Evolutionary conservation across 2,329 filamentous ascomycete species (phyloP).

Genomic region (Fusarium camptoceras): DNA sequence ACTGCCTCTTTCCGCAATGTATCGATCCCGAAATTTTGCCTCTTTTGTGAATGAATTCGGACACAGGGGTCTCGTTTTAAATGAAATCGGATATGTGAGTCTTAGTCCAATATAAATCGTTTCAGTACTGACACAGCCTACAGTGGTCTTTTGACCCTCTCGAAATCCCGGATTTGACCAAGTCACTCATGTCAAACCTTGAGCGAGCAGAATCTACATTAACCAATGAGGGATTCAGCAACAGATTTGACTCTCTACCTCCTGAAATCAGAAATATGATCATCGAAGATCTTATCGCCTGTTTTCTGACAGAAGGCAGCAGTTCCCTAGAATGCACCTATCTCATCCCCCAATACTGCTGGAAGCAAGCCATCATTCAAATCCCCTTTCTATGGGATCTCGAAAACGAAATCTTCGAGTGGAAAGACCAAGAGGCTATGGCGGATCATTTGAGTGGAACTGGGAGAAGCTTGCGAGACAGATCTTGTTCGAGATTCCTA

Average conservation of each 20-base stretch:
- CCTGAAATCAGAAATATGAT: neutral
- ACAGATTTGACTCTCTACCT: neutral
- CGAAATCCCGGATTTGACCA: neutral
- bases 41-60: too few species aligned
- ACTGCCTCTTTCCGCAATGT: neutral
- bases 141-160: neutral
- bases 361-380: neutral
- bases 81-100: too few species aligned
- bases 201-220: neutral
- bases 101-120: neutral
- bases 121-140: neutral
- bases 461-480: neutral
- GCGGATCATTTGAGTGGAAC: neutral
- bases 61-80: too few species aligned
- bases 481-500: neutral
- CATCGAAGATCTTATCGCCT: neutral
- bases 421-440: neutral
- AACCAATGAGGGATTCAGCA: neutral
- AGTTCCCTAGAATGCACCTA: neutral
- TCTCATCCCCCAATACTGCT: neutral
- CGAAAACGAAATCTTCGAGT: neutral
- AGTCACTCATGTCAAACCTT: neutral
- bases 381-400: neutral
- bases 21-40: too few species aligned
- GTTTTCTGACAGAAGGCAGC: neutral